Base-by-base conservation (phyloP, 768 basidiomycete genomes). In the Lactarius hatsudake region DNA sequence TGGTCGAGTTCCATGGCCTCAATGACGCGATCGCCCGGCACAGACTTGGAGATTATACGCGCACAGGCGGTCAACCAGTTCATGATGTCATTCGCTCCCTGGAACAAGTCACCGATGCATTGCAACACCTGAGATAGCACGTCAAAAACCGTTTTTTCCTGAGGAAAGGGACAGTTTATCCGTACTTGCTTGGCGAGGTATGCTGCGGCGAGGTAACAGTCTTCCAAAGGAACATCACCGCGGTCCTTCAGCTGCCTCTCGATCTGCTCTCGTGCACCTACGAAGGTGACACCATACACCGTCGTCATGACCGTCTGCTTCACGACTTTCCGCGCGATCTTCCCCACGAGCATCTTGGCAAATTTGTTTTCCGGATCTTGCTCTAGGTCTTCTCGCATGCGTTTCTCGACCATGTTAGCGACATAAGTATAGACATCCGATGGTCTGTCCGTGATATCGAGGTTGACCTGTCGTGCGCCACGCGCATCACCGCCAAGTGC, bases 281-380 rank as follows among this genome's bases (percentile, higher is more conserved):
- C 79, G 78, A 88, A 96, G 0, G 97, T 99, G 18, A 99, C 96
- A 26, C 97, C 96, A 74, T 98, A 98, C 40, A 98, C 96, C 3
- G 96, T 98, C 0, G 96, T 99, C 97, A 99, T 99, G 70, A 98
- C 93, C 28, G 97, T 98, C 80, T 98, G 96, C 81, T 99, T 99
- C 72, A 99, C 96, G 20, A 97, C 89, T 78, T 99, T 98, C 28
- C 97, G 80, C 23, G 93, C 82, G 36, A 99, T 82, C 76, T 93
- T 93, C 38, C 92, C 93, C 51, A 80, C 62, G 32, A 96, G 81
- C 70, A 91, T 70, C 59, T 78, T 68, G 0, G 94, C 96, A 63
- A 80, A 77, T 62, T 79, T 74, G 28, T 79, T 64, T 12, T 83
- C 75, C 9, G 78, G 78, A 65, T 75, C 78, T 23, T 36, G 57